Percentiles rank a stretch among this genome's conserved stretches.
Conservation (phyloP, 2,329 filamentous ascomycete species). For the Ascochyta clinopodiicola region DNA sequence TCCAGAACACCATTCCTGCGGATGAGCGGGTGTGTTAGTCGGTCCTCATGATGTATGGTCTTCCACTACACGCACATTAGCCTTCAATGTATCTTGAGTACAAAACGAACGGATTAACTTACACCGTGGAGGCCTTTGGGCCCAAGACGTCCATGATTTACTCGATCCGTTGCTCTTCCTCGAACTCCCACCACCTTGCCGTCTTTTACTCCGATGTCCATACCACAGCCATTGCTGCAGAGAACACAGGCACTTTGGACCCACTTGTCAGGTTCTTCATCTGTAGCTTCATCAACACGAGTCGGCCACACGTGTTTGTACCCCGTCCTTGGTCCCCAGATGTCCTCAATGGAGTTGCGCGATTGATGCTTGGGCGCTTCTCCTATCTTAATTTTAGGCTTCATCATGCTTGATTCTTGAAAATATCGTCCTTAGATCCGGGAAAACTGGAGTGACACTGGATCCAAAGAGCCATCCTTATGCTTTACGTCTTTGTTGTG, state of each 20-base stretch:
- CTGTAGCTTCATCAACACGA: conserved; percentile 7
- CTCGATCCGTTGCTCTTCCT: conserved; percentile 7
- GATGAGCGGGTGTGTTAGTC: conserved; percentile 12
- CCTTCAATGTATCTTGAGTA: neutral
- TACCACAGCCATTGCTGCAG: conserved; percentile 7
- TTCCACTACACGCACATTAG: conserved; percentile 3
- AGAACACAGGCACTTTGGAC: conserved; percentile 10
- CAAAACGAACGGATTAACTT: neutral
- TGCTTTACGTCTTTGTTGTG: conserved; percentile 1
- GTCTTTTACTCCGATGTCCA: conserved; percentile 6
- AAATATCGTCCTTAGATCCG: neutral
- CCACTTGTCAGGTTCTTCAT: conserved; percentile 9
- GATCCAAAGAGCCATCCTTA: neutral
- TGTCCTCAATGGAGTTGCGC: conserved; percentile 9
- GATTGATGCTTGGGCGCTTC: conserved; percentile 7
- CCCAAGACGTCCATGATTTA: conserved; percentile 5
- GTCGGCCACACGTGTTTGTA: conserved; percentile 10
- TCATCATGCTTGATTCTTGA: conserved; percentile 3
- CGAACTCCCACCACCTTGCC: conserved; percentile 5
- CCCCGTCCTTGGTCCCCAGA: conserved; percentile 4
- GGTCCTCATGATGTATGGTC: conserved; percentile 5
- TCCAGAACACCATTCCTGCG: conserved; percentile 13
- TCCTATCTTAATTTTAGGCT: conserved; percentile 7
- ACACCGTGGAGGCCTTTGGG: conserved; percentile 6
- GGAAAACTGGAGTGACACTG: neutral